Percentiles rank a stretch among this genome's conserved stretches.
Conservation (phyloP, 768 basidiomycete species). For the Agrocybe praecox region DNA sequence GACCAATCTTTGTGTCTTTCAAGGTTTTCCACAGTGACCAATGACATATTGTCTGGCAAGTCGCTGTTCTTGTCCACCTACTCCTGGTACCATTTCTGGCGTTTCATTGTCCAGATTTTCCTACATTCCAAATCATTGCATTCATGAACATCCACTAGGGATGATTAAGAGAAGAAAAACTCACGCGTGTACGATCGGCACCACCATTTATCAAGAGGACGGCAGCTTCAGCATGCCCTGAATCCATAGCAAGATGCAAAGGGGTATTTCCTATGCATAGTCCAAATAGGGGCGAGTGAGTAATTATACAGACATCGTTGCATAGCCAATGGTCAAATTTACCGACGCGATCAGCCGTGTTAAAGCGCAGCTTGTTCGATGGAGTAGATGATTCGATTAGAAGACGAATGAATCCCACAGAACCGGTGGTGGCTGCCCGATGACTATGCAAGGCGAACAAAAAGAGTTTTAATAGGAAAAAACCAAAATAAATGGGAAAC, state of each 20-base stretch:
- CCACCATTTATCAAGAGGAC: conserved; percentile 93
- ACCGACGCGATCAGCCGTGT: conserved; percentile 84
- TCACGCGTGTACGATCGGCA: conserved; percentile 86
- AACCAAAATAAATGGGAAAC: conserved; percentile 20
- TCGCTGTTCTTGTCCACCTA: conserved; percentile 89
- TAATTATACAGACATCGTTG: conserved; percentile 11
- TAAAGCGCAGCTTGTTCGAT: conserved; percentile 77
- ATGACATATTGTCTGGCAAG: conserved; percentile 77
- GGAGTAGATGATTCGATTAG: conserved; percentile 85
- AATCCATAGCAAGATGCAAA: conserved; percentile 96
- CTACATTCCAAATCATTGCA: conserved; percentile 37
- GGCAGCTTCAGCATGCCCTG: conserved; percentile 90
- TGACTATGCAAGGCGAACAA: conserved; percentile 55
- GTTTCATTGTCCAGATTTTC: conserved; percentile 81
- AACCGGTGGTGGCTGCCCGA: conserved; percentile 95
- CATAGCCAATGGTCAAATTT: conserved; percentile 26
- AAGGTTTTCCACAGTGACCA: conserved; percentile 65
- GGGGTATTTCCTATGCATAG: conserved; percentile 82
- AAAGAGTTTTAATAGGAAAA: conserved; percentile 19
- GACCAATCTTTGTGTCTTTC: not conserved
- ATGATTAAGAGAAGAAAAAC: conserved; percentile 26
- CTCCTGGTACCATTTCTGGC: conserved; percentile 89
- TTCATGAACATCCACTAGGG: too few species aligned
- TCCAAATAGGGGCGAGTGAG: conserved; percentile 15
- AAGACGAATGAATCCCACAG: conserved; percentile 83